These are phyloP conservation scores for Sporisorium sorghi DNA, from an alignment of 1,284 basidiomycete species.

Conservation along the genomic window DNA sequence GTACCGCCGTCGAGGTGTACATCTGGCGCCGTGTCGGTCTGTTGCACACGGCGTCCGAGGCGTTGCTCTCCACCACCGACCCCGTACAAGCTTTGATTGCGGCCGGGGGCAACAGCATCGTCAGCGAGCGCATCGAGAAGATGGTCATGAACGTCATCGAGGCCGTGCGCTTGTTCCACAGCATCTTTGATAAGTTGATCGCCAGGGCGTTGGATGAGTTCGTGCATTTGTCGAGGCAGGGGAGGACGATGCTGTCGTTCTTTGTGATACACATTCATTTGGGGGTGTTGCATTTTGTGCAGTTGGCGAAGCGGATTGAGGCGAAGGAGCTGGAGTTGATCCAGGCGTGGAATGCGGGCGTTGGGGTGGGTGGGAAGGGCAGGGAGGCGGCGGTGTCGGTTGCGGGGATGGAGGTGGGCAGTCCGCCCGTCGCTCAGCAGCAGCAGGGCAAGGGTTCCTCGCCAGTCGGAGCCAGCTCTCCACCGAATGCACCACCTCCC, in stretches of 20 bases:
- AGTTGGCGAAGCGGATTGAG: constrained; percentile 43
- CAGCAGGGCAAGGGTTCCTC: neutral
- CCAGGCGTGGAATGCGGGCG: constrained; percentile 30
- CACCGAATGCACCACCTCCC: constrained; percentile 14
- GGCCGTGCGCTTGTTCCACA: constrained; percentile 44
- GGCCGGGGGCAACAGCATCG: constrained; percentile 27
- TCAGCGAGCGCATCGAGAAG: constrained; percentile 42
- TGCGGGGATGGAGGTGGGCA: constrained; percentile 21
- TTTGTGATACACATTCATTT: constrained; percentile 53
- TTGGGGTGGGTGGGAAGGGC: neutral
- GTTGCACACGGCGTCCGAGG: constrained; percentile 30
- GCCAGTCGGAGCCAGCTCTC: neutral
- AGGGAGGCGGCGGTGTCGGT: constrained; percentile 5
- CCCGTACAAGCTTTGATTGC: constrained; percentile 31
- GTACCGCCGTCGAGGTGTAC: constrained; percentile 53
- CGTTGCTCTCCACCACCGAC: constrained; percentile 17
- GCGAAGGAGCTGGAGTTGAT: constrained; percentile 48
- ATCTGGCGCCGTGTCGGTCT: constrained; percentile 49
- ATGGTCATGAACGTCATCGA: constrained; percentile 53
- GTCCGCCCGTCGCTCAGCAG: neutral
- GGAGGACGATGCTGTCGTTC: constrained; percentile 40
- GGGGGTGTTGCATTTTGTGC: constrained; percentile 44
- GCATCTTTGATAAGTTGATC: constrained; percentile 48
- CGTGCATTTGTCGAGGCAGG: constrained; percentile 41
- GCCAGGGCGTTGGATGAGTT: constrained; percentile 44